phyloP scores from a whole-genome alignment of 192 early-diverging fungal genomes.

The Glomus cerebriforme region DNA sequence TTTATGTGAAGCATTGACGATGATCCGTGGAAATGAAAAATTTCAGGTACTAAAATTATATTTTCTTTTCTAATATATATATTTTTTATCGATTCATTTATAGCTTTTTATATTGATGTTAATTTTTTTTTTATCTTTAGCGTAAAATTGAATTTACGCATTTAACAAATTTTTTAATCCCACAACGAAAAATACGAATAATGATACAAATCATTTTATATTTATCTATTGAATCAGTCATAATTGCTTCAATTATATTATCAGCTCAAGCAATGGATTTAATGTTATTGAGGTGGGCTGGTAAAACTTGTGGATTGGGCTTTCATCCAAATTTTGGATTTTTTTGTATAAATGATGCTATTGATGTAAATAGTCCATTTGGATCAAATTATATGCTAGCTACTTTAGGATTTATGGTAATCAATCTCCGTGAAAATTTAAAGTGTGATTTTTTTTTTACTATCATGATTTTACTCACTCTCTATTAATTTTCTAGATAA shows the following conservation, averaged over 20 bases:
- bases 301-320: neutral
- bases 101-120: no score
- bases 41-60: neutral
- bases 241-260: neutral
- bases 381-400: neutral
- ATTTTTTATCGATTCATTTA: no score
- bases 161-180: conserved; percentile 8
- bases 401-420: neutral
- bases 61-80: no score
- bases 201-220: neutral
- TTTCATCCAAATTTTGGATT: neutral
- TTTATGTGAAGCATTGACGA: conserved; percentile 2
- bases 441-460: neutral
- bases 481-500: neutral
- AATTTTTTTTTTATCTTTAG: neutral
- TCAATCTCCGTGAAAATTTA: neutral
- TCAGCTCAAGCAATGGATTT: neutral
- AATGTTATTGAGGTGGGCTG: neutral
- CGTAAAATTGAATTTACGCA: neutral
- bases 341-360: neutral
- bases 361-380: neutral
- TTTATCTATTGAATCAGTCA: neutral
- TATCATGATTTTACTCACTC: neutral
- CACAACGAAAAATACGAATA: neutral
- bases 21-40: neutral